Percentiles rank a stretch among this genome's conserved stretches.
phyloP scores from a whole-genome alignment of 2,329 filamentous ascomycete species.

The Ploettnerulaceae sp. region DNA sequence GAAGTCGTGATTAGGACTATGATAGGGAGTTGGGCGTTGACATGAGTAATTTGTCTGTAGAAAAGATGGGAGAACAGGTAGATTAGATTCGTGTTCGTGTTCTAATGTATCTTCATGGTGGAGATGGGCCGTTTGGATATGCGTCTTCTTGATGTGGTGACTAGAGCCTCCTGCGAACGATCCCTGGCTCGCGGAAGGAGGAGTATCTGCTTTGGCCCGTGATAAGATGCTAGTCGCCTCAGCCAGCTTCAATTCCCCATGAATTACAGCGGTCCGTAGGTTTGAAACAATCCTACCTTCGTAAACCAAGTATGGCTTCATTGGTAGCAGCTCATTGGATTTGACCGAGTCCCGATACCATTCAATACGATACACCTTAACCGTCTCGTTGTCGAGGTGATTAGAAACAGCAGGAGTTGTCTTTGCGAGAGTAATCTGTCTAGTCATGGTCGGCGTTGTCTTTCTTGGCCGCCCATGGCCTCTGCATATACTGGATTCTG shows the following conservation, averaged over 20 bases:
- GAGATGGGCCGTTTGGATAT: slow-evolving; percentile 33
- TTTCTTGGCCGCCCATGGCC: neutral
- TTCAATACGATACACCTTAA: slow-evolving; percentile 52
- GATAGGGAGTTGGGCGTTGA: slow-evolving; percentile 65
- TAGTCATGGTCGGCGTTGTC: neutral
- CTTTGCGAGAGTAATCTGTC: neutral
- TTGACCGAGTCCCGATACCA: slow-evolving; percentile 54
- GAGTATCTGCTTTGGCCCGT: slow-evolving; percentile 27
- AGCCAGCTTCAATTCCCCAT: neutral
- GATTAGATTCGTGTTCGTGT: slow-evolving; percentile 62
- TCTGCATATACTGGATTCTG: slow-evolving; percentile 30
- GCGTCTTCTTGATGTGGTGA: slow-evolving; percentile 6
- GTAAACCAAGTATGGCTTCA: slow-evolving; percentile 50
- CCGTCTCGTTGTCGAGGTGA: slow-evolving; percentile 18
- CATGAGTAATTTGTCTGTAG: slow-evolving; percentile 69
- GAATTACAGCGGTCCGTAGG: neutral
- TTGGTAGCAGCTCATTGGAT: slow-evolving; percentile 41
- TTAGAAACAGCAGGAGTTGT: neutral
- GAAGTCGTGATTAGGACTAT: slow-evolving; percentile 70
- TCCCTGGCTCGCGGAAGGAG: slow-evolving; percentile 21
- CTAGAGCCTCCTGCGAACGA: slow-evolving; percentile 20
- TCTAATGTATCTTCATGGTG: slow-evolving; percentile 75
- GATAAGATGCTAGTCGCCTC: slow-evolving; percentile 20
- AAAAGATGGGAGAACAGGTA: slow-evolving; percentile 66
- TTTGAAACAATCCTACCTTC: slow-evolving; percentile 37